A percentile compares a stretch with the other conserved stretches of the same genome.
Evolutionary conservation across 495 filamentous ascomycete genomes (phyloP).

Genomic region (Talaromyces borbonicus): DNA sequence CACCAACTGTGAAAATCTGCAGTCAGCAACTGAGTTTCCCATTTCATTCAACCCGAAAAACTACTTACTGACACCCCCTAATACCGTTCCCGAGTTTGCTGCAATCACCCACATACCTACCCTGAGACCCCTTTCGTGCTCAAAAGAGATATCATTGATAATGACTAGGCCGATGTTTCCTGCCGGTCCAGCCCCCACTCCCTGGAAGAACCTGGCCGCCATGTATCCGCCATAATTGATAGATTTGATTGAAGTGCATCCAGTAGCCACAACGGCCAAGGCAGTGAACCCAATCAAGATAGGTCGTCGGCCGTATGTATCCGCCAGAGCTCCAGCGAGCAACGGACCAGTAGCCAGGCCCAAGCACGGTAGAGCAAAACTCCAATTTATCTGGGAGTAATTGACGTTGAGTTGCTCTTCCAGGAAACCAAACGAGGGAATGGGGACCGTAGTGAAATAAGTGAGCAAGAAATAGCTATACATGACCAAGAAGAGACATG

Average conservation of each 20-base stretch:
- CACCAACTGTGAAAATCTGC: neutral
- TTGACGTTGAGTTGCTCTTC: conserved; percentile 4
- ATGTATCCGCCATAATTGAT: conserved; percentile 4
- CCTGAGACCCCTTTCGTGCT: conserved; percentile 4
- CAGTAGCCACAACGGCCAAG: neutral
- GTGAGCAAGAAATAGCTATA: conserved; percentile 4
- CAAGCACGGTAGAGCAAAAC: conserved; percentile 1
- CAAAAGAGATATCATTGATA: conserved; percentile 6
- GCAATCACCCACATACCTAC: conserved; percentile 4
- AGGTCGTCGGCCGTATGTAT: conserved; percentile 1
- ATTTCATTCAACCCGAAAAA: neutral
- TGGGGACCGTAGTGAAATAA: conserved; percentile 1
- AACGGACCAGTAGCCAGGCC: neutral
- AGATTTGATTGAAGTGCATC: conserved; percentile 3
- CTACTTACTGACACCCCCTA: conserved; percentile 5
- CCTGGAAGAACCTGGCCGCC: conserved; percentile 2
- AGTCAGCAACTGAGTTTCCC: neutral
- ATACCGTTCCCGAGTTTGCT: neutral
- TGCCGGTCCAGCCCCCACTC: neutral
- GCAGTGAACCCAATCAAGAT: conserved; percentile 1
- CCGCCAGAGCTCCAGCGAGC: neutral
- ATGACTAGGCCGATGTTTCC: conserved; percentile 3
- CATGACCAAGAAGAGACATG: neutral
- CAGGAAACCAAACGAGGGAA: conserved; percentile 2
- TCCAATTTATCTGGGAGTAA: conserved; percentile 3